Evolutionary conservation across 495 filamentous ascomycete species (phyloP).

Genomic region (Aspergillus cristatus): DNA sequence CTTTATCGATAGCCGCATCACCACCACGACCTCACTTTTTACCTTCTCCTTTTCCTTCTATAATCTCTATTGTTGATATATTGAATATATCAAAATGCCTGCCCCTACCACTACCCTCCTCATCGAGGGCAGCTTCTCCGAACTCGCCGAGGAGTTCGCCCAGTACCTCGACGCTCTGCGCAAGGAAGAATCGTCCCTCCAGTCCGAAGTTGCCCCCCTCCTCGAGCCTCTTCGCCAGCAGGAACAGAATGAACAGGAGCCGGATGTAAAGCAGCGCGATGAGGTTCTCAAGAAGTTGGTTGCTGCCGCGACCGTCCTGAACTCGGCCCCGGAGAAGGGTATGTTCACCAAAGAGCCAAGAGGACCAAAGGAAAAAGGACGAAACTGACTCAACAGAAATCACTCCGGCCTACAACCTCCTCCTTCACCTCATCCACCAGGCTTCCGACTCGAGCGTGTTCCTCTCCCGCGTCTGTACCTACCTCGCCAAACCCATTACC

Average conservation of each 20-base stretch:
- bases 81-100: conserved; percentile 38
- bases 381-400: conserved; percentile 52
- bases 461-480: conserved; percentile 75
- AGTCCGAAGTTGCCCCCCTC: conserved; percentile 62
- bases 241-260: conserved; percentile 36
- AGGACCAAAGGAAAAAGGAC: conserved; percentile 11
- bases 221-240: conserved; percentile 50
- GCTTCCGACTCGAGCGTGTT: conserved; percentile 73
- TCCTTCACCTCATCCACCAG: conserved; percentile 84
- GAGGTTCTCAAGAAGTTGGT: conserved; percentile 85
- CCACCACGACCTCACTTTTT: conserved; percentile 4
- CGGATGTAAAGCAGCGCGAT: conserved; percentile 57
- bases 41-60: conserved; percentile 8
- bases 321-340: conserved; percentile 83
- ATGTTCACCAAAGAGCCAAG: conserved; percentile 13
- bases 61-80: conserved; percentile 10
- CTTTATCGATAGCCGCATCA: conserved; percentile 25
- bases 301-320: conserved; percentile 58
- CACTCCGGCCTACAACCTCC: conserved; percentile 87
- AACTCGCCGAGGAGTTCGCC: conserved; percentile 82
- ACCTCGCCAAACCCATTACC: conserved; percentile 76
- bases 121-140: conserved; percentile 83
- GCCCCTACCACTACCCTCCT: conserved; percentile 56
- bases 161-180: conserved; percentile 64
- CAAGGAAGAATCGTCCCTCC: conserved; percentile 45